Evolutionary conservation across 345 rosid genomes (phyloP).

Genomic region (Populus deltoides): DNA sequence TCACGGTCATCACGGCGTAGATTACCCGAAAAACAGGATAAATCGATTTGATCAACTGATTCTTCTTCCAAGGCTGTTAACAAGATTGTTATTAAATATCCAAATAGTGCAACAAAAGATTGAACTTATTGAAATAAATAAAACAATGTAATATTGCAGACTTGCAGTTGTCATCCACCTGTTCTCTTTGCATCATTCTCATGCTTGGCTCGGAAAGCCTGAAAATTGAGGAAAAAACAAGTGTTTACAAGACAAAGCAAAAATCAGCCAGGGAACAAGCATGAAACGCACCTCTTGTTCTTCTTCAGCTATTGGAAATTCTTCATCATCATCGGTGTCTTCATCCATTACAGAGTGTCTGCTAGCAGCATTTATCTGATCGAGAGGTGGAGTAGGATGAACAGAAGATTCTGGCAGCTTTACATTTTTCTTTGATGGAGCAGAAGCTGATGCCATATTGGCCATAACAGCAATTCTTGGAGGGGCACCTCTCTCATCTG

Average conservation of each 20-base stretch:
- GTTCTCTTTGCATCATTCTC: slow-evolving; percentile 58
- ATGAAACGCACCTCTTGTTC: slow-evolving; percentile 75
- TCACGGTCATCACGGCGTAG: slow-evolving; percentile 80
- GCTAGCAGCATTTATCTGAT: slow-evolving; percentile 58
- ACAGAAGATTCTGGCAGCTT: slow-evolving; percentile 47
- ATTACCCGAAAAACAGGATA: slow-evolving; percentile 82
- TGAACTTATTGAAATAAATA: background rate
- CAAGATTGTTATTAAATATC: slow-evolving; percentile 12
- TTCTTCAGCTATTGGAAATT: slow-evolving; percentile 77
- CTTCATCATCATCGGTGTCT: slow-evolving; percentile 93
- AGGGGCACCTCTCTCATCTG: slow-evolving; percentile 88
- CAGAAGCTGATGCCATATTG: slow-evolving; percentile 82
- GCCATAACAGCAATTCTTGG: slow-evolving; percentile 97
- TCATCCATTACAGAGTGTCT: slow-evolving; percentile 84
- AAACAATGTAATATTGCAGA: background rate
- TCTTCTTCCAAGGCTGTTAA: slow-evolving; percentile 61
- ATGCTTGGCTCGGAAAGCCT: slow-evolving; percentile 47
- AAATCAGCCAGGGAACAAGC: background rate
- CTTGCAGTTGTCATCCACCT: slow-evolving; percentile 43
- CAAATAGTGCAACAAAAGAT: background rate
- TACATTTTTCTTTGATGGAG: slow-evolving; percentile 45
- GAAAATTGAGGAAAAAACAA: slow-evolving; percentile 16
- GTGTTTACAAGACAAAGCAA: background rate
- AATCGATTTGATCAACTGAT: slow-evolving; percentile 64
- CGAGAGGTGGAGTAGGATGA: slow-evolving; percentile 45